Conservation (phyloP, 768 basidiomycete genomes). For the Pleurotus citrinopileatus region DNA sequence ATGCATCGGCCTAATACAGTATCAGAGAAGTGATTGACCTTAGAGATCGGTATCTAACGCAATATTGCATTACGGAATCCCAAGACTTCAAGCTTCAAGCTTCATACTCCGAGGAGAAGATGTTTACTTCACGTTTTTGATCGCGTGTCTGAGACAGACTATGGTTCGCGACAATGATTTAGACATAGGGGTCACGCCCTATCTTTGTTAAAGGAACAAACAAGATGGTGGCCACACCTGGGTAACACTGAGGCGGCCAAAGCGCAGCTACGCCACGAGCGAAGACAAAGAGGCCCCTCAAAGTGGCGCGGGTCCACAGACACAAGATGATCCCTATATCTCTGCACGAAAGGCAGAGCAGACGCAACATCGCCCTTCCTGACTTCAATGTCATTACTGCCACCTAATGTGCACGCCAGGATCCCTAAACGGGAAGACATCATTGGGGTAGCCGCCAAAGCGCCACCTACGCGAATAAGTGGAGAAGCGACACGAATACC, state of each 20-base stretch:
- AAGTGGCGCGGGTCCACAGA: not conserved
- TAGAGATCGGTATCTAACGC: constrained; percentile 3
- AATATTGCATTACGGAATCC: constrained; percentile 3
- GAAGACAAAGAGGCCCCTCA: not conserved
- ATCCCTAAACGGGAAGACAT: not conserved
- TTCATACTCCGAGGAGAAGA: not conserved
- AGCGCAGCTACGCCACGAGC: not conserved
- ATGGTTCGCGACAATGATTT: no score
- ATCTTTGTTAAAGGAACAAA: no score
- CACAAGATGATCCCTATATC: not conserved
- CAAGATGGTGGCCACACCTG: no score
- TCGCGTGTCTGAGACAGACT: not conserved
- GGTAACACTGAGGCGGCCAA: no score
- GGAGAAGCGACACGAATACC: not conserved
- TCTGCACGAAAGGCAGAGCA: no score
- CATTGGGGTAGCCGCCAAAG: not conserved
- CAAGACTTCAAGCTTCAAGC: no score
- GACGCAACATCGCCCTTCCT: no score
- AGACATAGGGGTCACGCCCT: no score
- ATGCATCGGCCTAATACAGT: not conserved
- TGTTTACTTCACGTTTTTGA: no score
- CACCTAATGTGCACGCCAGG: no score
- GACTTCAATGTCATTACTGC: no score
- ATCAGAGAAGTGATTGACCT: constrained; percentile 3
- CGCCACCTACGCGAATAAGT: not conserved